Evolutionary conservation across 768 basidiomycete species (phyloP).

Genomic region (Coprinopsis marcescibilis): DNA sequence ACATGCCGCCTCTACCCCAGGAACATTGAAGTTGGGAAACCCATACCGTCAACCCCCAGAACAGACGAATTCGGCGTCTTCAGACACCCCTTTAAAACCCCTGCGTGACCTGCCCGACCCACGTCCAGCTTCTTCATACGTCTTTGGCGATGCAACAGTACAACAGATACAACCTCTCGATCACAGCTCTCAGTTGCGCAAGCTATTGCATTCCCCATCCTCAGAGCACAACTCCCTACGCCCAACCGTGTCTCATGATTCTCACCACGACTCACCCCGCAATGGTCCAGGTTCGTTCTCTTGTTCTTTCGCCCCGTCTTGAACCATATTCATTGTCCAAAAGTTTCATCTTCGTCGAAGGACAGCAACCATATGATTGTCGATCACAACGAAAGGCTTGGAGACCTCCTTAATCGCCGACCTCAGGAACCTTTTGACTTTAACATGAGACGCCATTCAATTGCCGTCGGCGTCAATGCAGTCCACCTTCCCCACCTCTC

Average conservation of each 20-base stretch:
- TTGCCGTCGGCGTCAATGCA: slow-evolving; percentile 52
- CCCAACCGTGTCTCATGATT: slow-evolving; percentile 21
- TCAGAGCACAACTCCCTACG: slow-evolving; percentile 33
- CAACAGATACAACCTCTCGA: slow-evolving; percentile 31
- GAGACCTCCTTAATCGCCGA: slow-evolving; percentile 23
- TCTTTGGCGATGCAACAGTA: slow-evolving; percentile 61
- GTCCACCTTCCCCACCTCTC: slow-evolving; percentile 32
- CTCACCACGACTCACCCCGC: slow-evolving; percentile 22
- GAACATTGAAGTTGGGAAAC: slow-evolving; percentile 19
- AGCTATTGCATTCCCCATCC: slow-evolving; percentile 55
- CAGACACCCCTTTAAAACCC: slow-evolving; percentile 25
- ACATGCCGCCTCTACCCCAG: slow-evolving; percentile 43
- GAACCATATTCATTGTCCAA: slow-evolving; percentile 5
- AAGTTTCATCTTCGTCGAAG: slow-evolving; percentile 24
- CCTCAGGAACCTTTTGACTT: slow-evolving; percentile 55
- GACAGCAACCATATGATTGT: slow-evolving; percentile 34
- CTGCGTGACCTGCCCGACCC: slow-evolving; percentile 37
- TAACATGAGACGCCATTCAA: slow-evolving; percentile 67
- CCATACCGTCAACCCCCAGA: slow-evolving; percentile 8
- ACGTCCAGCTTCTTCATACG: slow-evolving; percentile 61
- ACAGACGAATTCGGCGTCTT: slow-evolving; percentile 18
- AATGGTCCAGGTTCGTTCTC: slow-evolving; percentile 21
- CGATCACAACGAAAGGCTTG: slow-evolving; percentile 27
- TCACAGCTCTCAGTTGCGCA: slow-evolving; percentile 45
- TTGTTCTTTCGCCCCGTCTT: slow-evolving; percentile 6